Evolutionary conservation across 2,329 filamentous ascomycete genomes (phyloP), one percentile per base, ranked within the genome.

Genomic region (Phoma sp.): DNA sequence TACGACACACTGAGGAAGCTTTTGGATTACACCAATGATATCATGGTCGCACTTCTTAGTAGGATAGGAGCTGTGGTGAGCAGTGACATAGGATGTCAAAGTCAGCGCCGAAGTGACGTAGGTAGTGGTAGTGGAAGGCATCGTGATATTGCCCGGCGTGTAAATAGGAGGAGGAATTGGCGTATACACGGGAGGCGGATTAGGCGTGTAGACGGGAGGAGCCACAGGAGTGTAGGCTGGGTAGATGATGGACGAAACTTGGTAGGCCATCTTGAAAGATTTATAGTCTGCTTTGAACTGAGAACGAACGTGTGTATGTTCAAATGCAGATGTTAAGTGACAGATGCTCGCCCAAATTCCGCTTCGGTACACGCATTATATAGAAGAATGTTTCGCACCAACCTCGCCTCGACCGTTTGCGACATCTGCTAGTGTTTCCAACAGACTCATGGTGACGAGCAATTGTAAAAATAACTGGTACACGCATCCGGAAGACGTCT

Each of bases 221-320:
- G 42, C 28, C 25, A 53, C 45, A 23, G 51, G 28, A 43, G 43
- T 39, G 51, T 53, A 53, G 21, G 43, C 45, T 45, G 51, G 51
- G 32, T 48, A 48, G 38, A 39, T 12, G 32, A 43, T 39, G 43
- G 51, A 43, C 21, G 51, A 53, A 23, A 48, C 51, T 38, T 53
- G 38, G 51, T 53, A 53, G 51, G 51, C 51, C 51, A 53, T 53
- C 26, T 53, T 14, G 43, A 39, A 33, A 43, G 45, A 48, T 21
- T 43, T 53, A 39, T 48, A 48, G 17, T 28, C 33, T 29, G 33
- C 21, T 48, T 45, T 15, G 39, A 53, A 53, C 43, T 33, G 39
- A 34, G 43, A 53, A 48, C 51, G 51, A 53, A 53, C 43, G 51
- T 42, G 39, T 25, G 20, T 9, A 11, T 53, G 38, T 43, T 43